Percentiles rank a stretch among this genome's conserved stretches.
Conservation (phyloP, 2,329 filamentous ascomycete species). For the Aspergillus udagawae region DNA sequence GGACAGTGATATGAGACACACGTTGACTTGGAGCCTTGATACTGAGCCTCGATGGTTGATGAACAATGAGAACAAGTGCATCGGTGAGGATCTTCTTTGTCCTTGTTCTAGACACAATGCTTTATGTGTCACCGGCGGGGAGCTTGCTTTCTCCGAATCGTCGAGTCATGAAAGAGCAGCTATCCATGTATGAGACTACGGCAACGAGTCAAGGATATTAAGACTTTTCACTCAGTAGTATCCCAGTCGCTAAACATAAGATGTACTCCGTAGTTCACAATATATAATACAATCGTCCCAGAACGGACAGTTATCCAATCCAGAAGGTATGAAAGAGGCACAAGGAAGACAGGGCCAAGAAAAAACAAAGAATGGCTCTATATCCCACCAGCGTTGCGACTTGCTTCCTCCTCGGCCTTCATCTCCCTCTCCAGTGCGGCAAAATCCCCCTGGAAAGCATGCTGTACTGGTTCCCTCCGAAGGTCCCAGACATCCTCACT, state of each 20-base stretch:
- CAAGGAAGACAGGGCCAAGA: not conserved
- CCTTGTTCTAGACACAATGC: not conserved
- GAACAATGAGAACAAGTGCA: not conserved
- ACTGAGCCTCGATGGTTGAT: not conserved
- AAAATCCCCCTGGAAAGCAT: conserved; percentile 45
- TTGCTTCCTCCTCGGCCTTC: conserved; percentile 41
- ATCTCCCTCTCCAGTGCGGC: conserved; percentile 40
- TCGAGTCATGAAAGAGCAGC: not conserved
- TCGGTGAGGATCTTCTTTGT: not conserved
- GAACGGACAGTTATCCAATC: conserved; percentile 3
- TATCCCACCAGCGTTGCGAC: conserved; percentile 21
- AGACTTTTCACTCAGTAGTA: not conserved
- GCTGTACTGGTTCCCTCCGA: conserved; percentile 58
- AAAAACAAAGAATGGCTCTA: not conserved
- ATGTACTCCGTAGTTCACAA: not conserved
- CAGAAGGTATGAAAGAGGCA: not conserved
- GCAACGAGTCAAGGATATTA: not conserved
- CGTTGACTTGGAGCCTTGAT: not conserved
- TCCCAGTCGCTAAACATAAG: not conserved
- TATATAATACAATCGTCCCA: conserved; percentile 1
- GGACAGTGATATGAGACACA: not conserved
- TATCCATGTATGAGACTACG: not conserved
- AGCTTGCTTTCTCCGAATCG: not conserved
- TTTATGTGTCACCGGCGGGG: not conserved
- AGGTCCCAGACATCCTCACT: conserved; percentile 90